Evolutionary conservation across 2,329 filamentous ascomycete species (phyloP).

Genomic region (Stemphylium lycopersici): DNA sequence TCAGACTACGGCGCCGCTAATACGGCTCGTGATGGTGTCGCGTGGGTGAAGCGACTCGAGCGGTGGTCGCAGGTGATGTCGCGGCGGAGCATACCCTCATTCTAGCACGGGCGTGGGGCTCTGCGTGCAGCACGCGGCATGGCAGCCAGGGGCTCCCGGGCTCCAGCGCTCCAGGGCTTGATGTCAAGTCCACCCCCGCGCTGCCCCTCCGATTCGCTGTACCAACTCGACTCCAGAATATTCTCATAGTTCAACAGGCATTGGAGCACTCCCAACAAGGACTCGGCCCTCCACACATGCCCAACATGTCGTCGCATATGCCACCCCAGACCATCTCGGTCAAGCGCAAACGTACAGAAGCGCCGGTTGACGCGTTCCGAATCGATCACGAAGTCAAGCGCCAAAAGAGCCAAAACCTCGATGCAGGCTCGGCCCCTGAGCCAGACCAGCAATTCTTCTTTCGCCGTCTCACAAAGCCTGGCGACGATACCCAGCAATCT

Average conservation of each 20-base stretch:
- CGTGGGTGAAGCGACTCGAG: constrained; percentile 20
- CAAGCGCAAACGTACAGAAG: constrained; percentile 63
- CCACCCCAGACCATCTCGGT: constrained; percentile 46
- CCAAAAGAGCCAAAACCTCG: constrained; percentile 22
- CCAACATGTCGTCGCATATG: constrained; percentile 3
- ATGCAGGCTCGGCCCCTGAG: not conserved
- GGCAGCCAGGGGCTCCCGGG: too few species aligned
- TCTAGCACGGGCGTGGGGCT: constrained; percentile 8
- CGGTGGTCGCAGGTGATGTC: constrained; percentile 18
- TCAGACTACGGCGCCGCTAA: constrained; percentile 12
- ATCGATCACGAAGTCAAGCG: constrained; percentile 34
- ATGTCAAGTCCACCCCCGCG: constrained; percentile 17
- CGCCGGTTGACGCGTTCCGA: constrained; percentile 60
- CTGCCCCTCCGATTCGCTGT: constrained; percentile 20
- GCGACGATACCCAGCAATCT: constrained; percentile 15
- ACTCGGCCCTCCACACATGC: not conserved
- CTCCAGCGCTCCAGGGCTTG: too few species aligned
- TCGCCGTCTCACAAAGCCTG: constrained; percentile 33
- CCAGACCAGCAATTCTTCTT: constrained; percentile 3
- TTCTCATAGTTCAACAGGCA: not conserved
- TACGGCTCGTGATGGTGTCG: constrained; percentile 21
- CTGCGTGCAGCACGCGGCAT: constrained; percentile 13
- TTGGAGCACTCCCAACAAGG: too few species aligned
- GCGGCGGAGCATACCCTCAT: constrained; percentile 3
- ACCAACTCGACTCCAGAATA: constrained; percentile 2